Percentiles rank a stretch among this genome's conserved stretches.
Conservation (phyloP, 495 filamentous ascomycete species). For the Trypethelium eluteriae region DNA sequence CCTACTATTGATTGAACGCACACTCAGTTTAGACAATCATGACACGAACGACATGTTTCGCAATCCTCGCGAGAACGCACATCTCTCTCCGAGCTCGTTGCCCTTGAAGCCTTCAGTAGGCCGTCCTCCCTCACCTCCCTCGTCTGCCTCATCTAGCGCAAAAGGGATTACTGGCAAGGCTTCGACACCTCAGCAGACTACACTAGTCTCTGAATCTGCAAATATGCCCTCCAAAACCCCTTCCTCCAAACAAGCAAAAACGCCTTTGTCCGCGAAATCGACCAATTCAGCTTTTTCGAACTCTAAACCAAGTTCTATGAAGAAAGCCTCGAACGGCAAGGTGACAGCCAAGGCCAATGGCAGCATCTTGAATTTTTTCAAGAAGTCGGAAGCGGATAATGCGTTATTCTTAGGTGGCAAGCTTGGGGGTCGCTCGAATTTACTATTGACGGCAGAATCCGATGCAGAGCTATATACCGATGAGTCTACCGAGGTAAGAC, state of each 20-base stretch:
- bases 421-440: constrained; percentile 26
- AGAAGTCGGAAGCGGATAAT: constrained; percentile 53
- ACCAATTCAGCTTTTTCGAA: constrained; percentile 15
- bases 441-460: constrained; percentile 23
- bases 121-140: constrained; percentile 41
- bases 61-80: constrained; percentile 37
- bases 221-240: constrained; percentile 27
- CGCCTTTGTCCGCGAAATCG: constrained; percentile 14
- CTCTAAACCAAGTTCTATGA: constrained; percentile 21
- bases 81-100: constrained; percentile 12
- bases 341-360: constrained; percentile 48
- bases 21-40: neutral
- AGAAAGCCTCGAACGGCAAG: constrained; percentile 27
- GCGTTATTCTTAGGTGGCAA: constrained; percentile 35
- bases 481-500: constrained; percentile 22
- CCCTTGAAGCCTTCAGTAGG: constrained; percentile 35
- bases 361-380: constrained; percentile 77
- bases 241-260: constrained; percentile 20
- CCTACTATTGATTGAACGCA: neutral
- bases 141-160: neutral
- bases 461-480: constrained; percentile 11
- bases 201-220: neutral
- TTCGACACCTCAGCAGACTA: neutral
- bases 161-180: neutral
- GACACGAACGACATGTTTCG: constrained; percentile 36